Evolutionary conservation across 2,329 filamentous ascomycete genomes (phyloP), one percentile per base, ranked within the genome.

Genomic region (Elsinoe batatas): DNA sequence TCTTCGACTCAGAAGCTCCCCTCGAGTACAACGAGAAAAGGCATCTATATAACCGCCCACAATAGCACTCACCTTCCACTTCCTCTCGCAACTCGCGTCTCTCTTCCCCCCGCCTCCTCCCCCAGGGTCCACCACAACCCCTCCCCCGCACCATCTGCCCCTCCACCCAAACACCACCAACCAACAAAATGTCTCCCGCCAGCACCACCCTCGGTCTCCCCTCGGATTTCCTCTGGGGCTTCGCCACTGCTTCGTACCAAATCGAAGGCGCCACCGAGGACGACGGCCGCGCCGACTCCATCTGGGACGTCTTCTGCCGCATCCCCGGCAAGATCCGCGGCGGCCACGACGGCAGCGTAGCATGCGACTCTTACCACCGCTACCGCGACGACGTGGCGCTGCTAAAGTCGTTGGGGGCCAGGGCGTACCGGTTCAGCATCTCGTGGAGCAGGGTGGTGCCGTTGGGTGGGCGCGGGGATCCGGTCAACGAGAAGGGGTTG

Each of bases 251-350:
- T 1, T 70, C 72, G 1, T 94, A 93, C 75, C 88, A 95, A 69
- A 87, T 95, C 63, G 89, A 95, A 75, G 89, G 89, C 57, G 83
- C 82, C 47, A 76, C 79, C 37, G 75, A 85, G 47, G 80, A 84
- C 66, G 88, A 91, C 67, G 89, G 88, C 61, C 86, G 88, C 61
- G 85, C 81, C 18, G 83, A 87, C 55, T 88, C 85, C 59, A 93
- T 94, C 69, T 94, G 89, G 89, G 89, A 95, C 72, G 84, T 80
- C n/a, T 94, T 94, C 74, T 91, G 86, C 72, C 80, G 80, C 60
- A 84, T 82, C 54, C 83, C 85, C 5, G 87, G 87, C 64, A 94
- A 93, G 72, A 90, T 93, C 64, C 87, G 88, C 56, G 86, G 88
- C 64, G 84, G 82, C 57, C 83, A 78, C 62, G 85, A 82, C 42